These are phyloP conservation scores for Graphilbum fragrans DNA, from an alignment of 2,329 filamentous ascomycete species.

Conservation along the genomic window DNA sequence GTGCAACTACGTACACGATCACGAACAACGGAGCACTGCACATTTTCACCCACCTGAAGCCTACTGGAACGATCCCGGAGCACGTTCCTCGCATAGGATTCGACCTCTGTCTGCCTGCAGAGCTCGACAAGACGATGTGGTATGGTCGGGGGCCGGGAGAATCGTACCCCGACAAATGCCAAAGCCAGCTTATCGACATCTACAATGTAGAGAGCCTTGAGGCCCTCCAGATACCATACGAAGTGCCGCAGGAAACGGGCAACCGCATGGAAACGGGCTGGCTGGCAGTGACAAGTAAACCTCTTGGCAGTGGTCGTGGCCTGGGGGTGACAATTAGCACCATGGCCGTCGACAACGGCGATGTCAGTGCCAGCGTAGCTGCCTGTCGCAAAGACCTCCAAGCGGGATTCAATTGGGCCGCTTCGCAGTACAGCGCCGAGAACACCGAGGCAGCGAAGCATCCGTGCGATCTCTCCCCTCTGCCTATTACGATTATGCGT, in stretches of 20 bases:
- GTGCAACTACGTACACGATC: constrained; percentile 23
- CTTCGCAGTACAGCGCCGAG: constrained; percentile 36
- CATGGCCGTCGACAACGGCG: neutral
- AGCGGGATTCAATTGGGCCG: constrained; percentile 39
- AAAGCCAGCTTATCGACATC: constrained; percentile 38
- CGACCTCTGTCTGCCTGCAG: constrained; percentile 35
- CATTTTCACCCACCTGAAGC: constrained; percentile 30
- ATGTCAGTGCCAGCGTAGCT: neutral
- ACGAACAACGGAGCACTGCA: constrained; percentile 27
- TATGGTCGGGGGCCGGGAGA: constrained; percentile 53
- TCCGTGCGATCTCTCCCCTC: constrained; percentile 45
- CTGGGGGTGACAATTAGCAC: neutral
- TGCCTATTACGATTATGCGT: constrained; percentile 27
- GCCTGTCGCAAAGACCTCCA: neutral
- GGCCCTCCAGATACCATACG: constrained; percentile 45
- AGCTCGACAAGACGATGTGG: constrained; percentile 40
- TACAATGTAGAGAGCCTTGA: constrained; percentile 28
- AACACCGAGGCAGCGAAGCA: constrained; percentile 48
- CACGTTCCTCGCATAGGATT: constrained; percentile 52
- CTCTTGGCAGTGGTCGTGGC: neutral
- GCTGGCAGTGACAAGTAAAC: constrained; percentile 22
- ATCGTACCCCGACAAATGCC: constrained; percentile 50
- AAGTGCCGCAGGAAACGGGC: constrained; percentile 56
- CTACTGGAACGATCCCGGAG: constrained; percentile 35
- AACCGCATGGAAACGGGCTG: constrained; percentile 51